phyloP scores from a whole-genome alignment of 768 basidiomycete species.

The button mushroom (Agaricus bisporus) region DNA sequence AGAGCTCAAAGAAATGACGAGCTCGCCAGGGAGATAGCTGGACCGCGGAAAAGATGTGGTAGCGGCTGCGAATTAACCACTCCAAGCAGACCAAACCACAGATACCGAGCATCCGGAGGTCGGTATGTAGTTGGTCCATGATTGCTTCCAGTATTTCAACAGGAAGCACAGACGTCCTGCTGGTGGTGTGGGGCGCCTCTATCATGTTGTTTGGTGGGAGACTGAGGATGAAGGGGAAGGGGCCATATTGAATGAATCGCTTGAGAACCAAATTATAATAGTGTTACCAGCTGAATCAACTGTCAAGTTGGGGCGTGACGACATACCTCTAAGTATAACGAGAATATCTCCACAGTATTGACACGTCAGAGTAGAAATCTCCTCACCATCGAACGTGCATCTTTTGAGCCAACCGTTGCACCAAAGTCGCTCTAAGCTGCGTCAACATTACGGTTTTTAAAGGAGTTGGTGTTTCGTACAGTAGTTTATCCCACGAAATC shows the following conservation, averaged over 20 bases:
- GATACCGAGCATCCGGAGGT: slow-evolving; percentile 17
- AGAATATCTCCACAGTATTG: neutral
- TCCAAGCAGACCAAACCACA: slow-evolving; percentile 26
- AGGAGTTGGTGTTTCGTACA: too few relatives aligned
- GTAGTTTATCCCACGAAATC: too few relatives aligned
- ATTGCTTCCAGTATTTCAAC: slow-evolving; percentile 28
- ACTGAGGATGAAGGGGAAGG: neutral
- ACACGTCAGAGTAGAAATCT: neutral
- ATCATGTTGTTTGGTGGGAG: neutral
- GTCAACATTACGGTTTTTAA: too few relatives aligned
- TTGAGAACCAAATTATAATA: neutral
- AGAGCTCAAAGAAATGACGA: slow-evolving; percentile 19
- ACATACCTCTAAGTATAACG: slow-evolving; percentile 4
- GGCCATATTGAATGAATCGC: neutral
- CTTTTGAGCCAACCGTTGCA: too few relatives aligned
- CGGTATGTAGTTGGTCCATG: slow-evolving; percentile 26
- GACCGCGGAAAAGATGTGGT: slow-evolving; percentile 24
- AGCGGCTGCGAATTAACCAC: slow-evolving; percentile 25
- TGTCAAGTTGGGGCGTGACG: neutral
- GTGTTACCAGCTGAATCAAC: neutral
- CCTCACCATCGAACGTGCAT: too few relatives aligned
- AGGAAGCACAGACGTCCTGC: slow-evolving; percentile 16
- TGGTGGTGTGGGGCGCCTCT: neutral
- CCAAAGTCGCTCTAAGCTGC: too few relatives aligned
- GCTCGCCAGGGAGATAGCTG: slow-evolving; percentile 25